Evolutionary conservation across 23 red algal genomes (phyloP), one percentile per base, ranked within the genome.

Genomic region (Cyanidiococcus yangmingshanensis): DNA sequence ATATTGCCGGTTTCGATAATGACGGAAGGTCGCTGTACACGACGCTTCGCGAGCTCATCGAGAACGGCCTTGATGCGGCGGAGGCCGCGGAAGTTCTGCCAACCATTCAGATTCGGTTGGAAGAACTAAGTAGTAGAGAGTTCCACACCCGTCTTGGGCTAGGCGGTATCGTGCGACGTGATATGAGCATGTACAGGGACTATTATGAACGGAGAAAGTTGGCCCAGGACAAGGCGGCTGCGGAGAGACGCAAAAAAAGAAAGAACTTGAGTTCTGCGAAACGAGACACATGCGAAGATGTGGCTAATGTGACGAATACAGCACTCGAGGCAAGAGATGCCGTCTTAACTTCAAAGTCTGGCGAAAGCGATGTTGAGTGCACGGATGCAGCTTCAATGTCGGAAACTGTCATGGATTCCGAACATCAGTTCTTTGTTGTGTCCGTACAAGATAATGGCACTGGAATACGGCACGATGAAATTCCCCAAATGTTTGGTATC

Each of bases 1-100:
- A 95, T 77, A 95, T 95, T 63, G 90, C 90, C 36, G 90, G 90
- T 40, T 95, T 95, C 68, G 90, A 95, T 75, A 95, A 95, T 79
- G 76, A 85, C 51, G 90, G 90, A 58, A 84, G 87, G 37, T 89
- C 85, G 17, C 82, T 95, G 29, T 95, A 95, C 77, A 95, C 90
- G 27, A 95, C 90, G 18, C 77, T 95, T 39, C 83, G 90, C 50
- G 90, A 95, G 76, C 79, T 95, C 0, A 85, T 95, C 1, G 90
- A 95, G 75, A 95, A 95, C 57, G 90, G 68, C 17, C 67, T 95
- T 37, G 90, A 95, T 58, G 90, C 90, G 34, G 90, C 90, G 0
- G 90, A 95, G 80, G 78, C 76, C 16, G 77, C 87, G 34, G 35
- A 67, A 34, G 82, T 79, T 7, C 63, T 85, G 24, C 90, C 90